Evolutionary conservation across 148 eudicot genomes (phyloP).

Genomic region (Rhododendron griersonianum): DNA sequence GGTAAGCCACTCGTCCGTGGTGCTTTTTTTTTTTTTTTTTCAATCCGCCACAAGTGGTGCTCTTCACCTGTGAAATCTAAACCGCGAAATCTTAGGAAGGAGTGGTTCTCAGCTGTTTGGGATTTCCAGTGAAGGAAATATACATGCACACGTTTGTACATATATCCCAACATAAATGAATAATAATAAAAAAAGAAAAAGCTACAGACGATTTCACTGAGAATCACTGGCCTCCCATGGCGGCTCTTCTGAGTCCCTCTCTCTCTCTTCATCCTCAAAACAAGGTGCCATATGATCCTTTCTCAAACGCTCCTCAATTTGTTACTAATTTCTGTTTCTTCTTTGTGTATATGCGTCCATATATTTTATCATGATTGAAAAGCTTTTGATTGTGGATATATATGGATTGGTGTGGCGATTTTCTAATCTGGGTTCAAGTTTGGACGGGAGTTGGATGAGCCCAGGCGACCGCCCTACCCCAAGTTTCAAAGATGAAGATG

Average conservation of each 20-base stretch:
- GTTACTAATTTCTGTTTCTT: neutral
- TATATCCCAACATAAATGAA: neutral
- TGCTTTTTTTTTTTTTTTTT: too few relatives aligned
- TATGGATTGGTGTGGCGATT: neutral
- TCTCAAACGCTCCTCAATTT: neutral
- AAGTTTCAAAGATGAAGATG: too few relatives aligned
- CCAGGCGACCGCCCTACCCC: neutral
- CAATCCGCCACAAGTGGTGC: neutral
- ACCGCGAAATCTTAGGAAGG: neutral
- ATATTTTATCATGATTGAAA: too few relatives aligned
- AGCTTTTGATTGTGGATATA: neutral
- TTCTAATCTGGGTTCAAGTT: neutral
- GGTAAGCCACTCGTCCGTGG: too few relatives aligned
- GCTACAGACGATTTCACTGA: neutral
- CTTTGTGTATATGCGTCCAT: neutral
- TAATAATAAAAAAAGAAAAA: neutral
- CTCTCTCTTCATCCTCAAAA: conserved; percentile 29
- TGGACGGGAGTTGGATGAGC: neutral
- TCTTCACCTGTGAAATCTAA: neutral
- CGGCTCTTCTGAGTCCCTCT: conserved; percentile 47
- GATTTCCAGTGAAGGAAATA: neutral
- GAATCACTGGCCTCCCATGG: conserved; percentile 34
- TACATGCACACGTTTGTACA: neutral
- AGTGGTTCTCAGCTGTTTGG: neutral
- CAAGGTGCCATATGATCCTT: conserved; percentile 32